Conservation (phyloP, 768 basidiomycete species). For the Pleurotus tuoliensis region DNA sequence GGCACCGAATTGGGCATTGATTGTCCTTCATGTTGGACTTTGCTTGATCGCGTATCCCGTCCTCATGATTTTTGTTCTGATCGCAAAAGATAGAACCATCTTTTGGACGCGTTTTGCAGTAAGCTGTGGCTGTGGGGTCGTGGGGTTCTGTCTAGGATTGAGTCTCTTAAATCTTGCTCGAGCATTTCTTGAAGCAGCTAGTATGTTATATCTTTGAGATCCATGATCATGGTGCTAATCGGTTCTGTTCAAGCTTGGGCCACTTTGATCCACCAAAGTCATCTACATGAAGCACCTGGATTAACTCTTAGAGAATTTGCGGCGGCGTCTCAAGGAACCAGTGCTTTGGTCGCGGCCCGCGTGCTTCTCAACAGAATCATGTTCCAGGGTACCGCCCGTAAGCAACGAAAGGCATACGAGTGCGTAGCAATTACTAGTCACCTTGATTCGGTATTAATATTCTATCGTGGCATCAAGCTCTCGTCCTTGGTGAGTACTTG, state of each 20-base stretch:
- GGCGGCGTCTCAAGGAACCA: conserved; percentile 24
- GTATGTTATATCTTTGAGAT: conserved; percentile 19
- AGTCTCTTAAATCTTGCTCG: conserved; percentile 26
- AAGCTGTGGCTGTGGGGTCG: conserved; percentile 29
- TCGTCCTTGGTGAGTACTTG: conserved; percentile 20
- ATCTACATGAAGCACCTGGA: conserved; percentile 22
- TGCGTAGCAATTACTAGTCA: conserved; percentile 27
- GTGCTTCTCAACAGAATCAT: conserved; percentile 26
- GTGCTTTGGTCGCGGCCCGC: conserved; percentile 24
- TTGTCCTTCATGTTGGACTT: conserved; percentile 23
- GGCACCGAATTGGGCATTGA: conserved; percentile 25
- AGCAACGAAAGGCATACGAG: conserved; percentile 18
- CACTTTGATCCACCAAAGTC: conserved; percentile 39
- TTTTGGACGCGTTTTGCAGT: conserved; percentile 38
- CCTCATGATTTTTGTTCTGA: conserved; percentile 23
- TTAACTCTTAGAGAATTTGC: conserved; percentile 33
- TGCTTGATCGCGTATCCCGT: conserved; percentile 31
- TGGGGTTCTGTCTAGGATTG: conserved; percentile 27
- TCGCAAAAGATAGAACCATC: conserved; percentile 19
- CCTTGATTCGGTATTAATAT: not conserved
- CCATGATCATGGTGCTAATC: not conserved
- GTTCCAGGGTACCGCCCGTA: conserved; percentile 25
- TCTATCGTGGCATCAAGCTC: conserved; percentile 18
- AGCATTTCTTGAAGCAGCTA: conserved; percentile 31
- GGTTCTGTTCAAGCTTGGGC: conserved; percentile 33